Evolutionary conservation across 164 flowering plant species (phyloP).

Genomic region (Platanus orientalis): DNA sequence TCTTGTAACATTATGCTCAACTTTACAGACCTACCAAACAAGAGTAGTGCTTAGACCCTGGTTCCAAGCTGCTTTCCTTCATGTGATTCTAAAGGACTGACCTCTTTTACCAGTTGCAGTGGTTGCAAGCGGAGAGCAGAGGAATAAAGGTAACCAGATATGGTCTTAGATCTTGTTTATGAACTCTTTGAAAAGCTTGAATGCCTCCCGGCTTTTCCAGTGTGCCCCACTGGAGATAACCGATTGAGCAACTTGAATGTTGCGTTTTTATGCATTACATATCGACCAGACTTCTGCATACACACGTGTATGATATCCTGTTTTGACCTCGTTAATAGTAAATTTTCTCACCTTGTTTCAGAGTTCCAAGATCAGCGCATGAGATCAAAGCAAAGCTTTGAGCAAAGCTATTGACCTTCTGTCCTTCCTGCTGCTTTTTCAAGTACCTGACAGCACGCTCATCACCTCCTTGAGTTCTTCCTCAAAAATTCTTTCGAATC

Average conservation of each 20-base stretch:
- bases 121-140: conserved; percentile 74
- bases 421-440: conserved; percentile 51
- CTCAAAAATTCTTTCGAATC: too few species aligned
- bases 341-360: conserved; percentile 68
- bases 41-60: conserved; percentile 74
- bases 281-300: conserved; percentile 68
- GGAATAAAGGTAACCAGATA: conserved; percentile 72
- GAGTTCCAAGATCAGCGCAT: conserved; percentile 73
- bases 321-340: conserved; percentile 60
- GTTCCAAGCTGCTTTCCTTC: conserved; percentile 36
- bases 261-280: conserved; percentile 83
- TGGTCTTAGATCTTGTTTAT: conserved; percentile 33
- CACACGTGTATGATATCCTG: conserved; percentile 52
- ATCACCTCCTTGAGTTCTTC: conserved; percentile 41
- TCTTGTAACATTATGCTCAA: conserved; percentile 70
- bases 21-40: conserved; percentile 77
- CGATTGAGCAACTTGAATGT: conserved; percentile 40
- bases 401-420: conserved; percentile 50
- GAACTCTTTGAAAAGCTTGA: conserved; percentile 43
- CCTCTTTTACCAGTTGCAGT: conserved; percentile 57
- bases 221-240: conserved; percentile 35
- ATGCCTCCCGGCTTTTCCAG: conserved; percentile 58
- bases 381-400: conserved; percentile 66
- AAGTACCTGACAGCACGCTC: conserved; percentile 51
- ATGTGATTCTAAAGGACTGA: conserved; percentile 58